Evolutionary conservation across 2,329 filamentous ascomycete genomes (phyloP), one percentile per base, ranked within the genome.

Genomic region (Albifimbria verrucaria): DNA sequence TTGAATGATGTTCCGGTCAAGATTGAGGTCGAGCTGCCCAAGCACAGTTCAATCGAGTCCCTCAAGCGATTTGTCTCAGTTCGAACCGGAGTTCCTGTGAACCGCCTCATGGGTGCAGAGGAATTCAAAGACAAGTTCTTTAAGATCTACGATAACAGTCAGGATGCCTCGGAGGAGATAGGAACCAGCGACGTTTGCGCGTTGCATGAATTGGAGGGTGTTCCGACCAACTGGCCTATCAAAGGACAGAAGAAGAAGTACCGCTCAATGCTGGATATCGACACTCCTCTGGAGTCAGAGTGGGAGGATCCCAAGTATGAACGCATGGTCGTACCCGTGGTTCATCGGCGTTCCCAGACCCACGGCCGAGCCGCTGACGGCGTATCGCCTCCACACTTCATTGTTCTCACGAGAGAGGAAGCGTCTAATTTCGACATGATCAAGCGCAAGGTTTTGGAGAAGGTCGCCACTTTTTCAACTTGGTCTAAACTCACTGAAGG

Each of bases 41-140:
- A 90, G 68, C 86, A 90, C 62, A 85, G 81, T 55, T 85, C 81
- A 26, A 83, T 93, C 57, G 83, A 83, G 56, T 69, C 74, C 4
- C 66, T 95, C 55, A 93, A 92, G 68, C 80, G 83, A 49, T 87
- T 82, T 64, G 73, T 93, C 32, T 85, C 87, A n/a, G 78, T 77
- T 49, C 82, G 86, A 48, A 82, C 86, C 2, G 87, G 82, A 32
- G 79, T 92, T 39, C 83, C 80, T 52, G 66, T 77, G 48, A 79
- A 86, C 47, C 81, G 83, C 12, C 67, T 97, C n/a, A 85, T 96
- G 65, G 86, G 87, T 15, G 87, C 85, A 1, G 94, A 99, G 64
- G 85, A 95, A 49, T 96, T 90, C 68, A 88, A 85, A 60, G 78
- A 85, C 60, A 91, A 87, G 61, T 92, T 97, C 69, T 97, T 92